These are phyloP conservation scores for Sechiopsis laciniata DNA, from an alignment of 306 rosid species.

Conservation along the genomic window DNA sequence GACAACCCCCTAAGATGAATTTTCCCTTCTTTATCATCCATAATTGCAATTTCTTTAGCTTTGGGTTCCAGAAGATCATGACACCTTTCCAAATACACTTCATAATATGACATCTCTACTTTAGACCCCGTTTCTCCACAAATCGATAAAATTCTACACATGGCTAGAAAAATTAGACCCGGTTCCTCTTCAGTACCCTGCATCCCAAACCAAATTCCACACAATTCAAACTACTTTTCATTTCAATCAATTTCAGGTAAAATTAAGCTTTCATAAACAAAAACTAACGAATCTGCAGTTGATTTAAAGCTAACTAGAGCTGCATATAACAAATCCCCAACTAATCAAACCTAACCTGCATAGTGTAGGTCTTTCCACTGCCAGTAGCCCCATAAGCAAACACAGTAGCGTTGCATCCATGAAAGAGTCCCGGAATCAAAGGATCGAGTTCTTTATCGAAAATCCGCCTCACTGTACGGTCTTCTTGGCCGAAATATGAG, in stretches of 20 bases:
- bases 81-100: slow-evolving; percentile 86
- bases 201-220: slow-evolving; percentile 29
- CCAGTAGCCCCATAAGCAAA: slow-evolving; percentile 98
- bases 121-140: slow-evolving; percentile 49
- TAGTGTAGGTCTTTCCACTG: slow-evolving; percentile 86
- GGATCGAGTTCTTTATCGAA: slow-evolving; percentile 65
- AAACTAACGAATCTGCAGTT: background rate
- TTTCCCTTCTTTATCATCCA: slow-evolving; percentile 82
- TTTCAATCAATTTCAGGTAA: background rate
- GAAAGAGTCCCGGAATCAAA: slow-evolving; percentile 60
- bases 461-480: slow-evolving; percentile 58
- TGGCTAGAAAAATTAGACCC: slow-evolving; percentile 70
- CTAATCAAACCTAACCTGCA: slow-evolving; percentile 54
- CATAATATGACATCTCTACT: slow-evolving; percentile 73
- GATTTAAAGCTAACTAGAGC: background rate
- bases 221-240: background rate
- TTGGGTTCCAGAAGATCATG: slow-evolving; percentile 79
- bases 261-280: background rate
- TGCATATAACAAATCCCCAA: background rate
- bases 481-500: slow-evolving; percentile 67
- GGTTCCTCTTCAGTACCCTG: slow-evolving; percentile 77
- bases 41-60: slow-evolving; percentile 58
- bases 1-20: slow-evolving; percentile 79
- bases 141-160: slow-evolving; percentile 52
- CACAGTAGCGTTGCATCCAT: slow-evolving; percentile 71